Base-by-base conservation (phyloP, 148 eudicot genomes). In the Chenopodium quinoa region DNA sequence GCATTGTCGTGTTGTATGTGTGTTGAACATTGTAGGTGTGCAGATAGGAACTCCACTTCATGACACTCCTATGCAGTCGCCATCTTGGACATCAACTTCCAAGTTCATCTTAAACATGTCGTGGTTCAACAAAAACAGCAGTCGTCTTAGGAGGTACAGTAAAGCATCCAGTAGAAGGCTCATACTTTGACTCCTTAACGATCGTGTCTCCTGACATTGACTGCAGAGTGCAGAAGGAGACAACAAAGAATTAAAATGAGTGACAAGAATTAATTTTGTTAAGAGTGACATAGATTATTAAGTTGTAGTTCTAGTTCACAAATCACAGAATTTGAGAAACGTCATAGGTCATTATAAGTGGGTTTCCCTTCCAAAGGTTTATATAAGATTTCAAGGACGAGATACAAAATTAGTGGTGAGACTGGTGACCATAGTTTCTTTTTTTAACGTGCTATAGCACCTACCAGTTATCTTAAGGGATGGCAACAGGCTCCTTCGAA, bases 91-190 rank as follows among this genome's bases (percentile, higher is more conserved):
- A 71, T n/a, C 27, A 17, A 48, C 74, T 63, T 25, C 58, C 4
- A 2, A 37, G 37, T 44, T 23, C 65, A 65, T 27, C 75, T 50
- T 80, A 88, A 58, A 40, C 76, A 37, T 76, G 73, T 29, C 98
- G 89, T 32, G 90, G 88, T 83, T 95, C 92, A 73, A 95, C 88
- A 79, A 95, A 95, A 82, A 95, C 99, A 70, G 95, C 84, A 47
- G 97, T 89, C 78, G 98, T 95, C 88, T 88, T 90, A 50, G 93
- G 80, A 3, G 98, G 95, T 80, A 93, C 82, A 8, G 73, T 85
- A 80, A 95, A 93, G 84, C 90, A 78, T 50, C 97, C 97, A 9
- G 87, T 78, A 27, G 89, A 85, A 29, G 93, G 80, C 75, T 93
- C 92, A 50, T 92, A 95, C 77, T 78, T 86, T 6, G 98, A 92